Evolutionary conservation across 352 stramenopile genomes (phyloP).

Genomic region (Globisporangium carolinianum): DNA sequence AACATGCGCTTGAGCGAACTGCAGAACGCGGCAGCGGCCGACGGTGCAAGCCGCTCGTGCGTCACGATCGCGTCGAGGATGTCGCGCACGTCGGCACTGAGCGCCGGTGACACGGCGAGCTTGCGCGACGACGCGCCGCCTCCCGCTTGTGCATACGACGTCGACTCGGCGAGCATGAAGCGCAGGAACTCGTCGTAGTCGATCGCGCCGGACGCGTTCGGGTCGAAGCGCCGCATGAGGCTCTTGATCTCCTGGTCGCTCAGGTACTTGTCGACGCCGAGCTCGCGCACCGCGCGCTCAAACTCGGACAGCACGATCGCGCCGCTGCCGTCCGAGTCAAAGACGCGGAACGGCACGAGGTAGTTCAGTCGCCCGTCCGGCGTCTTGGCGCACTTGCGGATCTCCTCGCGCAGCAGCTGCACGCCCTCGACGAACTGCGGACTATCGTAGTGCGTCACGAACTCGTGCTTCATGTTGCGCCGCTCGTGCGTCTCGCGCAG

Average conservation of each 20-base stretch:
- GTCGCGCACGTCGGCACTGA: conserved; percentile 18
- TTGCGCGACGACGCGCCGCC: conserved; percentile 15
- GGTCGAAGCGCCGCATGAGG: conserved; percentile 69
- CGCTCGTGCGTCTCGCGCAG: conserved; percentile 65
- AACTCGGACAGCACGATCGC: conserved; percentile 71
- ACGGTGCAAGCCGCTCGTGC: conserved; percentile 36
- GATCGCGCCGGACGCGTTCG: conserved; percentile 58
- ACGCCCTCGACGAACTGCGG: conserved; percentile 70
- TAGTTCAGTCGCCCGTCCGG: conserved; percentile 75
- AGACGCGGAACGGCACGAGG: conserved; percentile 54
- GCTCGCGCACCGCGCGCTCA: conserved; percentile 54
- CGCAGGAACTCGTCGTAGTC: conserved; percentile 72
- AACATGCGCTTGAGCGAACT: conserved; percentile 75
- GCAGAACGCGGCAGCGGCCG: conserved; percentile 43
- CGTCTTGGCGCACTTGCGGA: conserved; percentile 73
- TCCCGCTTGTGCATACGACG: conserved; percentile 14
- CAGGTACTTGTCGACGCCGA: conserved; percentile 69
- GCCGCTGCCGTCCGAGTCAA: conserved; percentile 65
- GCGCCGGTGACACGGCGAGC: conserved; percentile 4
- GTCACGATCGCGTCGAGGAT: conserved; percentile 45
- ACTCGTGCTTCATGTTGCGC: conserved; percentile 81
- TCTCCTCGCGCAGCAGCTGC: conserved; percentile 57
- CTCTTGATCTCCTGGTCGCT: conserved; percentile 74
- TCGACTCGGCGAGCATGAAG: conserved; percentile 65
- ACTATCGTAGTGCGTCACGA: conserved; percentile 77